Evolutionary conservation across 441 rosid genomes (phyloP).

Genomic region (Euphorbia celastroides): DNA sequence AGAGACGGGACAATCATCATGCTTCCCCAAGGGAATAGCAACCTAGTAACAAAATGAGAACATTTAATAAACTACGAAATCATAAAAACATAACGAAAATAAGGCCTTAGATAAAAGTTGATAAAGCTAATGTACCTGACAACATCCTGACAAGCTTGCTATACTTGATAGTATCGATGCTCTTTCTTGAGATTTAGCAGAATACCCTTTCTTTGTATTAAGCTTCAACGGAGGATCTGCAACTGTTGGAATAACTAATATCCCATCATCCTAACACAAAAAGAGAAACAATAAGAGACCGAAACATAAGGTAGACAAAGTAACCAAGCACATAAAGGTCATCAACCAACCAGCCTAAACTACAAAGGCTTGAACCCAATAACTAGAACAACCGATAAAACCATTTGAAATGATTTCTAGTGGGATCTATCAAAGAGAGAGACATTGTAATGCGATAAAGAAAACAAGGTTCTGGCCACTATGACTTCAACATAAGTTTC

Average conservation of each 20-base stretch:
- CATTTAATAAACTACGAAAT: constrained; percentile 8
- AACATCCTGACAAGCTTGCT: constrained; percentile 93
- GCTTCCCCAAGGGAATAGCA: constrained; percentile 68
- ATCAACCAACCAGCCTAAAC: neutral
- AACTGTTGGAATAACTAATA: constrained; percentile 74
- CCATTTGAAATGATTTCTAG: neutral
- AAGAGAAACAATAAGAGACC: neutral
- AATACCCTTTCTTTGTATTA: constrained; percentile 45
- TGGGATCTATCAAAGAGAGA: neutral
- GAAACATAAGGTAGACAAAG: neutral
- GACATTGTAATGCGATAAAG: neutral
- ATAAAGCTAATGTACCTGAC: constrained; percentile 53
- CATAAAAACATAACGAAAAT: constrained; percentile 2
- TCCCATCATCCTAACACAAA: constrained; percentile 62
- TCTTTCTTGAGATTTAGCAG: constrained; percentile 54
- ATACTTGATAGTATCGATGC: constrained; percentile 56
- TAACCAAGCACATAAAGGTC: neutral
- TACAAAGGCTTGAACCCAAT: neutral
- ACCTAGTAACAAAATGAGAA: constrained; percentile 43
- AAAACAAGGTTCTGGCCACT: neutral
- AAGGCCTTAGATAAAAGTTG: constrained; percentile 5
- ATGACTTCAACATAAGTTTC: neutral
- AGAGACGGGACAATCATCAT: constrained; percentile 59
- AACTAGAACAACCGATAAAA: neutral
- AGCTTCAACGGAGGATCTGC: constrained; percentile 68